Conservation (phyloP, 257 asterid genomes). For the Lavandula angustifolia region DNA sequence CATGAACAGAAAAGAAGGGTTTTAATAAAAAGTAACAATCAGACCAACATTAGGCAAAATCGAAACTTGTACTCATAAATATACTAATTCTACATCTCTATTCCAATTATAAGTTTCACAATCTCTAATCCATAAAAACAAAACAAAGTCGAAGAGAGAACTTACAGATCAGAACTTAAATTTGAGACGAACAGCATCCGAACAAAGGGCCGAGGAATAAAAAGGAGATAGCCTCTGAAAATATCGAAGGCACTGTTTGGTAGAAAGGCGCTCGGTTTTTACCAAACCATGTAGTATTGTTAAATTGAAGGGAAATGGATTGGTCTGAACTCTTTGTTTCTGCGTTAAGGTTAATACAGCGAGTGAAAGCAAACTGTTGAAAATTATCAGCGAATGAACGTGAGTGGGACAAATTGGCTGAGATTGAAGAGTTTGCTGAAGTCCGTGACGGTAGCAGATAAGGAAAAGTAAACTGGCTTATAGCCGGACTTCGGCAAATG, state of each 20-base stretch:
- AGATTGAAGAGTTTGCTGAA: slow-evolving; percentile 7
- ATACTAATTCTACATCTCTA: not conserved
- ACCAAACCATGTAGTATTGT: slow-evolving; percentile 12
- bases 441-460: slow-evolving; percentile 28
- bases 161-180: slow-evolving; percentile 42
- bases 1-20: slow-evolving; percentile 8
- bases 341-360: slow-evolving; percentile 26
- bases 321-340: slow-evolving; percentile 2
- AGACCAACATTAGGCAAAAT: slow-evolving; percentile 16
- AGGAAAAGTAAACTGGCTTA: not conserved
- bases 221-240: not conserved
- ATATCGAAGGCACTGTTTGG: slow-evolving; percentile 22
- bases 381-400: not conserved
- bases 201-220: slow-evolving; percentile 4
- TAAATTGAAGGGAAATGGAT: slow-evolving; percentile 22
- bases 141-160: slow-evolving; percentile 19
- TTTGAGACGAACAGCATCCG: slow-evolving; percentile 38
- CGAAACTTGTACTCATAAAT: not conserved
- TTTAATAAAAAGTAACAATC: not conserved
- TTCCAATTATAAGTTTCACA: slow-evolving; percentile 2
- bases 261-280: slow-evolving; percentile 12
- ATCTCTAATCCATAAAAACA: slow-evolving; percentile 7
- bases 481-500: not conserved
- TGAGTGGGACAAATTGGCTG: slow-evolving; percentile 10
- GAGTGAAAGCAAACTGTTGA: slow-evolving; percentile 23